phyloP scores from a whole-genome alignment of 2,329 filamentous ascomycete species.

The Aspergillus sp. region DNA sequence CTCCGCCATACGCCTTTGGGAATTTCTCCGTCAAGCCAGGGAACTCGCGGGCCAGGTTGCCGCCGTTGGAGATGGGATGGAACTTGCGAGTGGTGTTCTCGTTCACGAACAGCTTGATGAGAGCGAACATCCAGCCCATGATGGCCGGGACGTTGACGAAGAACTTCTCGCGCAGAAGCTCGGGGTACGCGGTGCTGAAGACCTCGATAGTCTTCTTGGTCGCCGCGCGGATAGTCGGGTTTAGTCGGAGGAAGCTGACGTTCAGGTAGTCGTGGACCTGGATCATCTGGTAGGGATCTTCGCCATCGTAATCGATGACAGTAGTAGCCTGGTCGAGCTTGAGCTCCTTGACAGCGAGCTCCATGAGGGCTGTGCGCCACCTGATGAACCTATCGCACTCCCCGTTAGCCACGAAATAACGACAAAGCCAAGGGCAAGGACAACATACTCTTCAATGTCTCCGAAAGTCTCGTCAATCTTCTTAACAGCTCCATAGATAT shows the following conservation, averaged over 20 bases:
- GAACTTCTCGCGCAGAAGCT: constrained; percentile 88
- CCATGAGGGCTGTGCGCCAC: constrained; percentile 91
- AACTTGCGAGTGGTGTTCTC: constrained; percentile 78
- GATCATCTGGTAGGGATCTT: constrained; percentile 85
- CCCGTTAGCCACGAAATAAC: constrained; percentile 1
- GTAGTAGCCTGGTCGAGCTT: constrained; percentile 71
- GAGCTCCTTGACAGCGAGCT: constrained; percentile 77
- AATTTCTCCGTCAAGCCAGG: constrained; percentile 65
- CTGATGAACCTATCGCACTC: constrained; percentile 70
- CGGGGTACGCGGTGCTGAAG: constrained; percentile 83
- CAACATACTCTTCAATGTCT: constrained; percentile 73
- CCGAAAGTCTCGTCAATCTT: constrained; percentile 80
- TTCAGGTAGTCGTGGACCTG: constrained; percentile 94
- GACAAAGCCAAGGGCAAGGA: background rate
- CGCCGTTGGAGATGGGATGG: constrained; percentile 76
- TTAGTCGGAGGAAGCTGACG: constrained; percentile 83
- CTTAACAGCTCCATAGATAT: constrained; percentile 89
- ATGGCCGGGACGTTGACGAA: constrained; percentile 91
- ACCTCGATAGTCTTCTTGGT: constrained; percentile 80
- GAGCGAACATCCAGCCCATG: constrained; percentile 84
- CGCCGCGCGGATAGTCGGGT: constrained; percentile 74
- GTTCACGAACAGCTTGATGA: constrained; percentile 76
- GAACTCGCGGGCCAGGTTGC: constrained; percentile 66
- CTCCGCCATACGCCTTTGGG: constrained; percentile 79
- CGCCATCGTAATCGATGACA: constrained; percentile 63